Conservation (phyloP, 2,329 filamentous ascomycete species). For the Cryphonectria naterciae region DNA sequence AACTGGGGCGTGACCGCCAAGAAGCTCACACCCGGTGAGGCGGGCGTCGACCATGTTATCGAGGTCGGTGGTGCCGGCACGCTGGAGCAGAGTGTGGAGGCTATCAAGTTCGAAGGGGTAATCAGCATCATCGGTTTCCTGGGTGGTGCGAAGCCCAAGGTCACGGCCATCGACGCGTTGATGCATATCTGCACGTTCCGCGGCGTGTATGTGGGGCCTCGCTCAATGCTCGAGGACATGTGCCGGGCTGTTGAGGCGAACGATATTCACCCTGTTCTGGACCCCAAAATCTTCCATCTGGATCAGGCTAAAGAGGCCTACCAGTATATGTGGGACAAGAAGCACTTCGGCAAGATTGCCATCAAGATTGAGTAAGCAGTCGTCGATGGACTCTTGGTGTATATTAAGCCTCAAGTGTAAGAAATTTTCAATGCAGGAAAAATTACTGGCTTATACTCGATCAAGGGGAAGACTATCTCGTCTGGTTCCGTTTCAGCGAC, state of each 20-base stretch:
- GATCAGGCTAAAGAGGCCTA: conserved; percentile 50
- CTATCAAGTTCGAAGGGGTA: conserved; percentile 39
- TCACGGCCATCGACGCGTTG: conserved; percentile 57
- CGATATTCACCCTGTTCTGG: conserved; percentile 47
- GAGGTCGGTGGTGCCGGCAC: conserved; percentile 61
- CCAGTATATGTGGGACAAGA: conserved; percentile 57
- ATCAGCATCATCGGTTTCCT: conserved; percentile 48
- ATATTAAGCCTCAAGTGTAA: background rate
- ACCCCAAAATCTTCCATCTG: conserved; percentile 43
- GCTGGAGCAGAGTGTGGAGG: conserved; percentile 45
- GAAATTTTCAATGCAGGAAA: background rate
- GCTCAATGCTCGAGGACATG: conserved; percentile 49
- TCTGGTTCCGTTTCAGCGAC: background rate
- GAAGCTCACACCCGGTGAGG: conserved; percentile 48
- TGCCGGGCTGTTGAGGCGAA: conserved; percentile 46
- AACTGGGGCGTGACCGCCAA: conserved; percentile 60
- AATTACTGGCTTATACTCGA: background rate
- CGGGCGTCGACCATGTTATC: conserved; percentile 57
- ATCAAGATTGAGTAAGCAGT: conserved; percentile 49
- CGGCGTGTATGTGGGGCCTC: conserved; percentile 47
- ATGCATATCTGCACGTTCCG: conserved; percentile 43
- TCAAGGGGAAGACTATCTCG: background rate
- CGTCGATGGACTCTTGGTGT: background rate
- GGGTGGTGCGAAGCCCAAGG: conserved; percentile 48
- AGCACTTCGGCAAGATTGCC: conserved; percentile 59